phyloP scores from a whole-genome alignment of 192 early-diverging fungal species.

The Dimargaris verticillata region DNA sequence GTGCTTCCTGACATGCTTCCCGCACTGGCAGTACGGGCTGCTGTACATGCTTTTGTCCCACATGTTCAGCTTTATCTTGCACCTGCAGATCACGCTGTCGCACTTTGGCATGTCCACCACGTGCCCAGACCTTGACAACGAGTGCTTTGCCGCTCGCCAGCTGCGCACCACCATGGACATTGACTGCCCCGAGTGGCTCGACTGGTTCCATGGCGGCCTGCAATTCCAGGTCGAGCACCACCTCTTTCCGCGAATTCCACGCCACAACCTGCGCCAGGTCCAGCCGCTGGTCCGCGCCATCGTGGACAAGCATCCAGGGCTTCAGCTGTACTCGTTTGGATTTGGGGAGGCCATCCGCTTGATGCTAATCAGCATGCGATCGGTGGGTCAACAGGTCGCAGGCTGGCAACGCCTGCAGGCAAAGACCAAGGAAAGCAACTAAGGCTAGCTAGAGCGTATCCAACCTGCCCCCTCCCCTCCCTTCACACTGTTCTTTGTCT shows the following conservation, averaged over 20 bases:
- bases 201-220: conserved; percentile 95
- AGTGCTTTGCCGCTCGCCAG: conserved; percentile 73
- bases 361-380: conserved; percentile 49
- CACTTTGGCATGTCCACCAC: conserved; percentile 91
- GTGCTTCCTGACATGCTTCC: conserved; percentile 47
- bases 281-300: conserved; percentile 61
- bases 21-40: conserved; percentile 40
- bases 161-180: conserved; percentile 93
- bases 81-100: conserved; percentile 89
- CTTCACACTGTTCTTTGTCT: too few relatives aligned
- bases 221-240: conserved; percentile 96
- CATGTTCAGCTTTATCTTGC: conserved; percentile 66
- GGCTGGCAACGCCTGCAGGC: not conserved
- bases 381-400: conserved; percentile 61
- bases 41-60: conserved; percentile 65
- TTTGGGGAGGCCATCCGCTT: conserved; percentile 72
- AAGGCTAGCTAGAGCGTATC: not conserved
- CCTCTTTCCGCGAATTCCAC: conserved; percentile 81
- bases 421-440: not conserved
- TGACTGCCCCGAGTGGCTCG: conserved; percentile 79
- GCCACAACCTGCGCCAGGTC: conserved; percentile 64
- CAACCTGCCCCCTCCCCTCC: too few relatives aligned
- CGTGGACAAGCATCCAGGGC: conserved; percentile 47
- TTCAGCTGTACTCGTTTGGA: conserved; percentile 61
- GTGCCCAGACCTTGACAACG: conserved; percentile 40